Base-by-base conservation (phyloP, 257 asterid genomes). In the Thymus quinquecostatus region DNA sequence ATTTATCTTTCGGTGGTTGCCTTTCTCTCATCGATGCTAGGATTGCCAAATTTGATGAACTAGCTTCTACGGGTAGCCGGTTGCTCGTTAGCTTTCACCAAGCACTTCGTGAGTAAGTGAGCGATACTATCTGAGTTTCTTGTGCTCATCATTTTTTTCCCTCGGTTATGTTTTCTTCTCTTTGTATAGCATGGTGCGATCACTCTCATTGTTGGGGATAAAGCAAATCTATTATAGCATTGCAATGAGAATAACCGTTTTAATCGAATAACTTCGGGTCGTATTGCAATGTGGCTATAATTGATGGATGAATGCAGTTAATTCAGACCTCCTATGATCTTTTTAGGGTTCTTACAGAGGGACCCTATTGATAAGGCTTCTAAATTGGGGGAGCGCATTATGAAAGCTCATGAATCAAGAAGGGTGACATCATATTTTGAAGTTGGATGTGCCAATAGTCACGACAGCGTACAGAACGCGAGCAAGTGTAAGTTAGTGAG, bases 11-110 rank as follows among this genome's bases (percentile, higher is more conserved):
- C 41, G 2, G 56, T 14, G 4, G 21, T 21, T 21, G 21, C 21
- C 21, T 21, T 21, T 21, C 21, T 51, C 21, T 21, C 21, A 21
- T 69, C 40, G 60, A 14, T 77, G 43, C 5, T 78, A 92, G 98
- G 84, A 79, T 88, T 54, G 66, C 91, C 30, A 74, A 80, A 68
- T 79, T 85, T 71, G 96, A 89, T 54, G 96, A 89, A 77, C 83
- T 92, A 66, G 81, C 67, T 45, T 69, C 83, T 11, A 59, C 64
- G 3, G 94, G 96, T 70, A 85, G 78, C 83, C 82, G 66, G 70
- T 81, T 84, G 11, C 87, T 92, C 50, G 62, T 66, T 75, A 89
- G 87, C 60, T 89, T 89, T 70, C 96, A 84, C 73, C 88, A 88
- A 75, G 88, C 90, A 28, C 84, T 89, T 58, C 94, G 98, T 89